A percentile compares a stretch with the other conserved stretches of the same genome.
Conservation (phyloP, 352 stramenopile genomes). For the Phytopythium boreale region DNA sequence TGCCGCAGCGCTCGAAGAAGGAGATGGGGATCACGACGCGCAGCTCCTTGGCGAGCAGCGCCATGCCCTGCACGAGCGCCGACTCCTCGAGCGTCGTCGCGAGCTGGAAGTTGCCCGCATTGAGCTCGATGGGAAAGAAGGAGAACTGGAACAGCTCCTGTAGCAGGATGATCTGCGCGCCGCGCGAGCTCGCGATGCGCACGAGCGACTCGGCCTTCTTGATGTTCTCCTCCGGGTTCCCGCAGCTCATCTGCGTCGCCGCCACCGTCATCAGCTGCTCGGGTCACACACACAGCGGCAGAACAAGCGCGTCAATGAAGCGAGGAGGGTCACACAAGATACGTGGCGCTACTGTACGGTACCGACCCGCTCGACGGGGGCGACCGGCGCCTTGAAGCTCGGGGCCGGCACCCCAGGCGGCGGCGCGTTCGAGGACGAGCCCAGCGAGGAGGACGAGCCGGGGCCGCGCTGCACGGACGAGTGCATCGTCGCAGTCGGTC, state of each 20-base stretch:
- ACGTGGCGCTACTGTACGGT: too few species aligned
- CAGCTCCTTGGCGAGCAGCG: conserved; percentile 87
- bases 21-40: conserved; percentile 90
- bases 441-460: conserved; percentile 21
- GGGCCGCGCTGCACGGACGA: conserved; percentile 29
- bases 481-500: conserved; percentile 23
- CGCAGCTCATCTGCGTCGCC: conserved; percentile 86
- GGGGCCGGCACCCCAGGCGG: not conserved
- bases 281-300: not conserved
- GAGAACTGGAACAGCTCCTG: conserved; percentile 91
- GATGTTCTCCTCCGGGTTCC: conserved; percentile 87
- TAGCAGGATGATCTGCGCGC: conserved; percentile 87
- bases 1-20: conserved; percentile 90
- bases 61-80: conserved; percentile 84
- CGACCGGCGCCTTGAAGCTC: conserved; percentile 38
- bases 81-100: conserved; percentile 84
- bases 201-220: conserved; percentile 89
- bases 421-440: conserved; percentile 14
- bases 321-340: too few species aligned
- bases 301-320: not conserved
- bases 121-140: conserved; percentile 92
- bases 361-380: conserved; percentile 51
- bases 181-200: conserved; percentile 83
- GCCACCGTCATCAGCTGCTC: conserved; percentile 78
- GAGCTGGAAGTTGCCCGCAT: conserved; percentile 84